Percentiles rank a stretch among this genome's conserved stretches.
These are phyloP conservation scores for Quercus ilex DNA, from an alignment of 306 rosid species.

Conservation along the genomic window DNA sequence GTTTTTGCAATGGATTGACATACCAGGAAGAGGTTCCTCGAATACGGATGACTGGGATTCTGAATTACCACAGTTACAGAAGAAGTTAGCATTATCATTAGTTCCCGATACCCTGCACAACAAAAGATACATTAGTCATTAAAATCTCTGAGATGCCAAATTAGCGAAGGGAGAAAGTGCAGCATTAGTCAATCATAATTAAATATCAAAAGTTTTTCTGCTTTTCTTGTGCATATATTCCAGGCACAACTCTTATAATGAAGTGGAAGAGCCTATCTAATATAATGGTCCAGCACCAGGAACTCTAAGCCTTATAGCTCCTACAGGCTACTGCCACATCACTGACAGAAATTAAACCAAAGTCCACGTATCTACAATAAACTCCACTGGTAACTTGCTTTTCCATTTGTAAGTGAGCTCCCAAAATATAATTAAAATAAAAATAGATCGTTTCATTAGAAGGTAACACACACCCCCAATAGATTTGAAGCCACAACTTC, in stretches of 20 bases:
- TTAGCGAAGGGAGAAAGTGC: constrained; percentile 2
- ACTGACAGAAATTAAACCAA: background rate
- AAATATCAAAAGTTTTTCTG: background rate
- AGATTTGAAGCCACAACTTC: background rate
- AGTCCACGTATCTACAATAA: background rate
- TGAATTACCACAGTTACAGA: constrained; percentile 64
- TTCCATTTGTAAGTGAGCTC: too few species aligned
- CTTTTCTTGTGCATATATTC: too few species aligned
- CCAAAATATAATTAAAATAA: too few species aligned
- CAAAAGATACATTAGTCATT: constrained; percentile 1
- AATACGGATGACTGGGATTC: constrained; percentile 49
- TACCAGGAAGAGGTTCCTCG: constrained; percentile 71
- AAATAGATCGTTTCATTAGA: too few species aligned
- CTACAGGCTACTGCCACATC: background rate
- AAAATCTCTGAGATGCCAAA: constrained; percentile 15
- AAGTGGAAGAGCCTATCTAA: background rate
- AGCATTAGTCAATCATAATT: constrained; percentile 5
- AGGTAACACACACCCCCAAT: background rate
- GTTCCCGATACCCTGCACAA: constrained; percentile 61
- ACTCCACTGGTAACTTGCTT: background rate
- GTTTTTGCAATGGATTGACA: constrained; percentile 23
- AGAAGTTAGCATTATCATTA: constrained; percentile 36
- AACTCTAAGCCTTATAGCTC: background rate
- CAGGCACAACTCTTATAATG: too few species aligned
- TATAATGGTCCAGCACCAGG: background rate